Conservation (phyloP, 805 yeast genomes). For the Komagataella mondaviorum region DNA sequence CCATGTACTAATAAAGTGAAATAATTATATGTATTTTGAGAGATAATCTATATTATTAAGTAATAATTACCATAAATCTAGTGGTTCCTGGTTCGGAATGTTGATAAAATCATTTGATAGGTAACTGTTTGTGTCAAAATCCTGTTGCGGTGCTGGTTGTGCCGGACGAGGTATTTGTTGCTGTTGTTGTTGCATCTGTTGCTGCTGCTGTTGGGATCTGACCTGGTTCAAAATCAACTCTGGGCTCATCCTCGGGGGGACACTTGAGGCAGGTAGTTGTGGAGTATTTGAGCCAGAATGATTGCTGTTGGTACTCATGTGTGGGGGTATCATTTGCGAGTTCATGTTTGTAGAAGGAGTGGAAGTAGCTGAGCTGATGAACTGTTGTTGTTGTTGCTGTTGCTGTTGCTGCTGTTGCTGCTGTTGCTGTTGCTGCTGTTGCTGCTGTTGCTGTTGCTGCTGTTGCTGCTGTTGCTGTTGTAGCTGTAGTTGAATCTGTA, state of each 20-base stretch:
- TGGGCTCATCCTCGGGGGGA: not conserved
- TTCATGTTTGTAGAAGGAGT: not conserved
- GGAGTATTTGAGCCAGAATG: not conserved
- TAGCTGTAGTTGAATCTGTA: slow-evolving; percentile 2
- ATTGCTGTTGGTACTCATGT: not conserved
- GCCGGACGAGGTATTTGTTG: not conserved
- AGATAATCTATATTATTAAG: not conserved
- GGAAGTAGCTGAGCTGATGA: not conserved
- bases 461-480: slow-evolving; percentile 1
- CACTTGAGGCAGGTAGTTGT: not conserved
- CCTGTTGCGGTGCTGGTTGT: not conserved
- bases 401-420: slow-evolving; percentile 2
- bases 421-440: slow-evolving; percentile 1
- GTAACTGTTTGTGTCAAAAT: not conserved
- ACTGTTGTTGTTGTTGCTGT: slow-evolving; percentile 2
- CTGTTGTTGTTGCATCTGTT: not conserved
- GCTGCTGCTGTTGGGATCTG: slow-evolving; percentile 1
- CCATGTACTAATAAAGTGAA: slow-evolving; percentile 3
- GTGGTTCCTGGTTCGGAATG: not conserved
- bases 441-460: not conserved
- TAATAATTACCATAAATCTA: not conserved
- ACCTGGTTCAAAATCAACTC: not conserved
- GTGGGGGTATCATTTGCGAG: not conserved
- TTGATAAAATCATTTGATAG: not conserved
- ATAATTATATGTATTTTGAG: not conserved